Evolutionary conservation across 345 rosid species (phyloP), one percentile per base, ranked within the genome.

Genomic region (Salix viminalis): DNA sequence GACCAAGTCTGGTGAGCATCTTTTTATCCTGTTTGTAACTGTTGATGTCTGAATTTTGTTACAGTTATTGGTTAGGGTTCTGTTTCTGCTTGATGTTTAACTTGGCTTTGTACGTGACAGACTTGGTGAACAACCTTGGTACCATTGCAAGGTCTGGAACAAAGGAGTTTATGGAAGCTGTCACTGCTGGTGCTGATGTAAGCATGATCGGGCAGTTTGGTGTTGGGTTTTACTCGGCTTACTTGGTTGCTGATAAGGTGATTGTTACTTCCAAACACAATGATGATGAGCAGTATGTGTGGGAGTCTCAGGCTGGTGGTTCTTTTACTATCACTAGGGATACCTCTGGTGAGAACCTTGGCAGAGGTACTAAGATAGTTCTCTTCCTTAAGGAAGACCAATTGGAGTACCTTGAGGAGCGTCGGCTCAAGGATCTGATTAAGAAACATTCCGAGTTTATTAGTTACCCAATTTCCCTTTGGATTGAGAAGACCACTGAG

Each of bases 401-500:
- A 26, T 54, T 70, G 15, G 58, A 70, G n/a, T 70, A 70, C 73
- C 60, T 70, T 14, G 73, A 70, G 73, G 73, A 70, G 72, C 72
- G 54, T 6, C 28, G 72, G 5, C 72, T 69, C 41, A 76, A 76
- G 79, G 79, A 76, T n/a, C 67, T 76, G 24, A 70, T 76, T 12
- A 76, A 76, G 54, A 76, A 76, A 73, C 80, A 71, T 32, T 77
- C 80, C 7, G 75, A 77, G 75, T 77, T 77, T 70, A 77, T 77
- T 44, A 77, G 80, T 71, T 77, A 77, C 24, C 80, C 75, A 8
- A 71, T 77, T 37, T 77, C 74, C 23, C 80, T 77, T 21, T 77
- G 75, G 80, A 71, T 72, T 52, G 80, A 77, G 65, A 77, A 77
- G 70, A 77, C 80, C 18, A 77, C 75, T 7, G 80, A 77, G 68